Percentiles rank a stretch among this genome's conserved stretches.
phyloP scores from a whole-genome alignment of 306 rosid species.

The barrel medic (Medicago truncatula) region DNA sequence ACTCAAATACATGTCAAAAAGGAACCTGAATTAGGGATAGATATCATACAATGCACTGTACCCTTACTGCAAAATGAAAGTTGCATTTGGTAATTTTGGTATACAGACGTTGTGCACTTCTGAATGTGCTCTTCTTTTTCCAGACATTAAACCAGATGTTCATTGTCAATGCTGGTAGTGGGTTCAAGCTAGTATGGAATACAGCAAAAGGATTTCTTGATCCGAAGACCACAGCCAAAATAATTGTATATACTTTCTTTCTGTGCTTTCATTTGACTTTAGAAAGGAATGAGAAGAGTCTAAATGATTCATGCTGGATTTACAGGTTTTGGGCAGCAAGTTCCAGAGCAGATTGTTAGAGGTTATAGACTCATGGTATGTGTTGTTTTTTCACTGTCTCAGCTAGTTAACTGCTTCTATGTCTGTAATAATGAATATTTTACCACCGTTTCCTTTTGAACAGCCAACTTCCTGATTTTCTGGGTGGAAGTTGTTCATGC shows the following conservation, averaged over 20 bases:
- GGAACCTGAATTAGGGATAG: conserved; percentile 36
- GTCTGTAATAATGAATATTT: conserved; percentile 26
- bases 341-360: conserved; percentile 72
- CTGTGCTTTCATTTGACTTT: conserved; percentile 44
- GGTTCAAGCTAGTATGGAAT: conserved; percentile 87
- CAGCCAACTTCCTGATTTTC: conserved; percentile 96
- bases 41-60: conserved; percentile 20
- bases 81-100: conserved; percentile 24
- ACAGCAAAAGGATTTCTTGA: conserved; percentile 91
- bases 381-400: conserved; percentile 33
- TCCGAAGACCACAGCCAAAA: conserved; percentile 93
- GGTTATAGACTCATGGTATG: conserved; percentile 85
- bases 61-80: background rate
- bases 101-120: conserved; percentile 34
- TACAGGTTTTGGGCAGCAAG: conserved; percentile 86
- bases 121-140: conserved; percentile 48
- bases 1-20: conserved; percentile 19
- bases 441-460: conserved; percentile 37
- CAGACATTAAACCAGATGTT: conserved; percentile 98
- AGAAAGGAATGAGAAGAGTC: conserved; percentile 36
- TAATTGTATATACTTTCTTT: conserved; percentile 62
- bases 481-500: conserved; percentile 93
- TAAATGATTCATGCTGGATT: conserved; percentile 41
- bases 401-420: conserved; percentile 36
- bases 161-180: conserved; percentile 93